These are phyloP conservation scores for Penstemon eatonii DNA, from an alignment of 257 asterid genomes.

Conservation along the genomic window DNA sequence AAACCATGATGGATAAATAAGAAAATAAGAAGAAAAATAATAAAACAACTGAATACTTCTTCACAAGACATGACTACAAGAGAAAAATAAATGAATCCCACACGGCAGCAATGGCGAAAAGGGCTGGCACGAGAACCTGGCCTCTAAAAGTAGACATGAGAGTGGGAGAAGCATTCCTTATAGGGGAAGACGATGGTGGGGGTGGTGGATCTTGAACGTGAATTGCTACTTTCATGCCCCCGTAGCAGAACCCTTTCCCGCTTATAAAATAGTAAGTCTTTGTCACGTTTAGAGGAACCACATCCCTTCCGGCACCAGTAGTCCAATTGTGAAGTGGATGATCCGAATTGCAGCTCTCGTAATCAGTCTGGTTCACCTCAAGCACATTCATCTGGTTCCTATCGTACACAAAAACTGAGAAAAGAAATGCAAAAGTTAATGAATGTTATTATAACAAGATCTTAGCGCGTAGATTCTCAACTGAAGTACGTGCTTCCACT, in stretches of 20 bases:
- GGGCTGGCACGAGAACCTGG: slow-evolving; percentile 52
- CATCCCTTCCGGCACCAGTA: slow-evolving; percentile 85
- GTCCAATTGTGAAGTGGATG: slow-evolving; percentile 76
- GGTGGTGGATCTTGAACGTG: slow-evolving; percentile 66
- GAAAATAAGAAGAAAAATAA: slow-evolving; percentile 8
- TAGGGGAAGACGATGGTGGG: slow-evolving; percentile 53
- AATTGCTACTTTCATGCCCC: slow-evolving; percentile 75
- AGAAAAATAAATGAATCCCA: slow-evolving; percentile 60
- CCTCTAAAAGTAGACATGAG: slow-evolving; percentile 35
- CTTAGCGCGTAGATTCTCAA: not conserved
- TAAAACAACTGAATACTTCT: slow-evolving; percentile 34
- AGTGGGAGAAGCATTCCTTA: slow-evolving; percentile 31
- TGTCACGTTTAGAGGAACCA: slow-evolving; percentile 80
- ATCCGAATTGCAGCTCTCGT: slow-evolving; percentile 59
- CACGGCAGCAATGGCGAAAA: slow-evolving; percentile 50
- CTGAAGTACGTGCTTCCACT: not conserved
- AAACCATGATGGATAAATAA: no score
- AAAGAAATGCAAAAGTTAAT: not conserved
- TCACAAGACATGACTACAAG: slow-evolving; percentile 39
- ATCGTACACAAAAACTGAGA: slow-evolving; percentile 66
- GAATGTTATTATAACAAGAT: not conserved
- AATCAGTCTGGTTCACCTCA: slow-evolving; percentile 76
- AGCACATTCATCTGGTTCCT: slow-evolving; percentile 70
- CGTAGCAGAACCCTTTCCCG: slow-evolving; percentile 77
- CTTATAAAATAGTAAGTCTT: slow-evolving; percentile 72